Percentiles rank a stretch among this genome's conserved stretches.
phyloP scores from a whole-genome alignment of 169 alveolate species.

The Eimeria brunetti region DNA sequence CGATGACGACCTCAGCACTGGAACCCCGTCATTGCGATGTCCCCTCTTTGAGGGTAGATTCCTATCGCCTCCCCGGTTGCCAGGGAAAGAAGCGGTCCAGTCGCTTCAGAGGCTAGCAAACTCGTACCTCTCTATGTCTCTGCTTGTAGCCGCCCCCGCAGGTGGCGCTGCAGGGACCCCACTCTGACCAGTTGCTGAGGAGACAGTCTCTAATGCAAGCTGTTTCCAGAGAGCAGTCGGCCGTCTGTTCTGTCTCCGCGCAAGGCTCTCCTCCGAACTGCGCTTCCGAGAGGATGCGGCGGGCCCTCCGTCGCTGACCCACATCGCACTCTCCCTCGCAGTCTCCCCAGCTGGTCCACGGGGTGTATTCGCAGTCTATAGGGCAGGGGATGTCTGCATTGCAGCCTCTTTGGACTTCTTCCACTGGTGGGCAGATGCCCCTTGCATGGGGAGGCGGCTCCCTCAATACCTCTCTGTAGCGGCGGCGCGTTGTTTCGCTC shows the following conservation, averaged over 20 bases:
- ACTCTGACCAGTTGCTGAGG: conserved; percentile 82
- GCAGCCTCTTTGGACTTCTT: conserved; percentile 81
- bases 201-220: conserved; percentile 77
- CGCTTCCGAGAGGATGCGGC: conserved; percentile 69
- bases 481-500: conserved; percentile 39
- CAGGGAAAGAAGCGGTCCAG: not conserved
- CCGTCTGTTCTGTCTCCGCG: conserved; percentile 43
- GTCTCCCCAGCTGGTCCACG: conserved; percentile 86
- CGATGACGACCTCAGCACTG: not conserved
- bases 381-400: conserved; percentile 84
- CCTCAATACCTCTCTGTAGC: conserved; percentile 49
- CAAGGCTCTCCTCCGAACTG: conserved; percentile 73
- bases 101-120: not conserved
- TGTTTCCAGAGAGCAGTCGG: conserved; percentile 52
- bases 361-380: conserved; percentile 83
- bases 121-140: conserved; percentile 50
- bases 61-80: not conserved
- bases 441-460: conserved; percentile 40
- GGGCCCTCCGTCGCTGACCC: conserved; percentile 80
- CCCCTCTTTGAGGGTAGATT: not conserved
- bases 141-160: conserved; percentile 85
- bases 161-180: conserved; percentile 84
- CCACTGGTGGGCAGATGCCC: conserved; percentile 57
- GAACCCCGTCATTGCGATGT: not conserved
- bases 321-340: conserved; percentile 84